A percentile compares a stretch with the other conserved stretches of the same genome.
These are phyloP conservation scores for Cladosporium sp. DNA, from an alignment of 2,329 filamentous ascomycete genomes.

Conservation along the genomic window DNA sequence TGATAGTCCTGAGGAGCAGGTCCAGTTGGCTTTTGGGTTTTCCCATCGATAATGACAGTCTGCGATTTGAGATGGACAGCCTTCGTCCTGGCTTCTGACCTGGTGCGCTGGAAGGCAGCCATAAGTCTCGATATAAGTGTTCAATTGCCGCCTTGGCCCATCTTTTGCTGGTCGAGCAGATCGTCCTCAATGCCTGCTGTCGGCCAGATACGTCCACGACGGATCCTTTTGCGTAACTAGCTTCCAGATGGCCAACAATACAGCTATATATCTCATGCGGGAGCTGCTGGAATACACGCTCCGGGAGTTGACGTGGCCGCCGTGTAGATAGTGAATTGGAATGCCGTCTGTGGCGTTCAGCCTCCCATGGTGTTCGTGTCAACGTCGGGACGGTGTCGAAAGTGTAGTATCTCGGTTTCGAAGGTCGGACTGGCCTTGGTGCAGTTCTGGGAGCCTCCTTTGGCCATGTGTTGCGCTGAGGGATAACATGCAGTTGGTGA, in stretches of 20 bases:
- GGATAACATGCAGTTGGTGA: background rate
- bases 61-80: background rate
- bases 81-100: background rate
- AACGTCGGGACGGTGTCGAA: conserved; percentile 22
- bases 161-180: conserved; percentile 52
- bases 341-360: conserved; percentile 27
- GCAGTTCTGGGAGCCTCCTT: background rate
- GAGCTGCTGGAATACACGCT: conserved; percentile 42
- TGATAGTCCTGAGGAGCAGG: conserved; percentile 51
- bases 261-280: conserved; percentile 53
- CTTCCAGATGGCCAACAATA: conserved; percentile 49
- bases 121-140: conserved; percentile 44
- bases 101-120: conserved; percentile 29
- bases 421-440: background rate
- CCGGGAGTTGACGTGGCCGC: conserved; percentile 19
- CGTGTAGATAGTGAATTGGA: conserved; percentile 6
- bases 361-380: conserved; percentile 37
- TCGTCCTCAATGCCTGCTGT: conserved; percentile 49
- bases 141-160: conserved; percentile 52
- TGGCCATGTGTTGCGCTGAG: conserved; percentile 20
- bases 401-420: conserved; percentile 12
- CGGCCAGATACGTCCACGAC: conserved; percentile 51
- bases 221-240: conserved; percentile 34
- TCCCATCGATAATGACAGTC: conserved; percentile 16
- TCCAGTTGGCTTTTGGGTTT: conserved; percentile 48